Conservation (phyloP, 2,329 filamentous ascomycete species). For the Phialophora macrospora region DNA sequence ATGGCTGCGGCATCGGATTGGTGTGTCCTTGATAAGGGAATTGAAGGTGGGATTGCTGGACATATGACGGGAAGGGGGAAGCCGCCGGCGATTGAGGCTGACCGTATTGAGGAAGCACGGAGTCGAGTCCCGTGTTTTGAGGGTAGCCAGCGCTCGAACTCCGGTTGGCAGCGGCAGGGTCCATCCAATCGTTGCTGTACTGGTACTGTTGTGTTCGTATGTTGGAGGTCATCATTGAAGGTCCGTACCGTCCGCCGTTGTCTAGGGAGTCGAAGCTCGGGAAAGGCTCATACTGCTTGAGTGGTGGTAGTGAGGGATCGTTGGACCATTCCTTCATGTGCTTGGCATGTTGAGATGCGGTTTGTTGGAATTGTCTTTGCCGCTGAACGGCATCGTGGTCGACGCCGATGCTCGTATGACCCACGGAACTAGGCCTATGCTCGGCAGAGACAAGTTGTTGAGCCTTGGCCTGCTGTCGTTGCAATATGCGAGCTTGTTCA, state of each 20-base stretch:
- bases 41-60: slow-evolving; percentile 33
- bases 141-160: slow-evolving; percentile 20
- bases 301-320: slow-evolving; percentile 33
- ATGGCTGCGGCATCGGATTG: slow-evolving; percentile 8
- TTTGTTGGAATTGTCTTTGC: slow-evolving; percentile 38
- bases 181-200: slow-evolving; percentile 39
- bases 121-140: slow-evolving; percentile 26
- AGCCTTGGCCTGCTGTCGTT: slow-evolving; percentile 37
- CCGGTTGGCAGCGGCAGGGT: slow-evolving; percentile 16
- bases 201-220: slow-evolving; percentile 32
- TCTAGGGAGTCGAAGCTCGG: slow-evolving; percentile 23
- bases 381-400: slow-evolving; percentile 37
- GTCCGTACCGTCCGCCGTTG: slow-evolving; percentile 17
- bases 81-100: slow-evolving; percentile 17
- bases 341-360: slow-evolving; percentile 38
- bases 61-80: slow-evolving; percentile 29
- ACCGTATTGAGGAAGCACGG: slow-evolving; percentile 23
- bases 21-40: slow-evolving; percentile 26
- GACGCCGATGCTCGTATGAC: slow-evolving; percentile 33
- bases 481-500: slow-evolving; percentile 39
- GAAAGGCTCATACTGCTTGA: slow-evolving; percentile 32
- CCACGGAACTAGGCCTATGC: slow-evolving; percentile 7
- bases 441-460: slow-evolving; percentile 32
- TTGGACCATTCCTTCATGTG: slow-evolving; percentile 37
- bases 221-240: slow-evolving; percentile 28